phyloP scores from a whole-genome alignment of 2,329 filamentous ascomycete species.

The Hymenoscyphus infarciens region DNA sequence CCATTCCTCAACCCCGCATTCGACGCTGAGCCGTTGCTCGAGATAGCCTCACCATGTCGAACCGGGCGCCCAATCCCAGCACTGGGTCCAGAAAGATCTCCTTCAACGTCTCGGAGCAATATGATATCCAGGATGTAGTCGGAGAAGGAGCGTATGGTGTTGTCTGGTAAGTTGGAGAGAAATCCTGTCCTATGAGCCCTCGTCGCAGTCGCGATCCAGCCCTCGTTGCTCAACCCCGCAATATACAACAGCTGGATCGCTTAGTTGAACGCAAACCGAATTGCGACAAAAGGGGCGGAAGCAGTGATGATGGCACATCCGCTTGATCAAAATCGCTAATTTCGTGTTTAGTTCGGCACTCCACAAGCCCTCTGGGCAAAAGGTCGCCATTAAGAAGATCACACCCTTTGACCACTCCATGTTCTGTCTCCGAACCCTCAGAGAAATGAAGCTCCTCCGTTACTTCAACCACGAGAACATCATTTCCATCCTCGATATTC shows the following conservation, averaged over 20 bases:
- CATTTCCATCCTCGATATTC: constrained; percentile 98
- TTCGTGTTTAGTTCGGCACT: constrained; percentile 71
- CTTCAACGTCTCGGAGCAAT: constrained; percentile 99
- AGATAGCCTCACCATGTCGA: constrained; percentile 34
- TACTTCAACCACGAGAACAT: constrained; percentile 99
- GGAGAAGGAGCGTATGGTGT: constrained; percentile 98
- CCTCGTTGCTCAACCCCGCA: constrained; percentile 1
- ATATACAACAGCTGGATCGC: background rate
- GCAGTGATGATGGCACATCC: background rate
- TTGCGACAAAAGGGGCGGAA: background rate
- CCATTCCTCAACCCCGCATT: constrained; percentile 1
- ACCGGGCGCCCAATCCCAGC: constrained; percentile 47
- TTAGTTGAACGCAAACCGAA: background rate
- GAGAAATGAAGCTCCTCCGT: constrained; percentile 97
- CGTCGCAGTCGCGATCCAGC: background rate
- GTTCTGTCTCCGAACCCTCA: constrained; percentile 93
- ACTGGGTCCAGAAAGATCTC: constrained; percentile 86
- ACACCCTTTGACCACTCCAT: constrained; percentile 98
- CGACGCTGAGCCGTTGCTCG: background rate
- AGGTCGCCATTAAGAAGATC: constrained; percentile 99
- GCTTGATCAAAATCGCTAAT: constrained; percentile 7
- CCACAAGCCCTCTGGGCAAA: constrained; percentile 96
- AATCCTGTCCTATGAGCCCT: constrained; percentile 6
- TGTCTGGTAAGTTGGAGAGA: constrained; percentile 70
- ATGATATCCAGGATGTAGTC: constrained; percentile 99